Conservation (phyloP, 1,284 basidiomycete species). For the Ustilago curta region DNA sequence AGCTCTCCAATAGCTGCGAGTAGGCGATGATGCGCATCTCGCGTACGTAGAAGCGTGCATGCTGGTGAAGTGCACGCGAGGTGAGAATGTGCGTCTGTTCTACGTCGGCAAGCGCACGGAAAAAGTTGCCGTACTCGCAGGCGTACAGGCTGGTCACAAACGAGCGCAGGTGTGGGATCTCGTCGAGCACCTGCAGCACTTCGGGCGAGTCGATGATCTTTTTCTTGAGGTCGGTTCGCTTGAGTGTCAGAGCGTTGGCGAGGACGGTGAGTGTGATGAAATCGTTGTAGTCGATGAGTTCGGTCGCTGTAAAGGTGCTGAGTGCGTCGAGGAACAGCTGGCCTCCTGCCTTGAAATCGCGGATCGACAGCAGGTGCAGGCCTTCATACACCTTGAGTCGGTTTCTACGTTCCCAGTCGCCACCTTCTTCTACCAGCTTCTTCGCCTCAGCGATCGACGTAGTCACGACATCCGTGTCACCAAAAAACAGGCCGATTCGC, state of each 20-base stretch:
- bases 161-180: conserved; percentile 72
- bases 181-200: conserved; percentile 71
- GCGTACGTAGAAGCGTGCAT: conserved; percentile 89
- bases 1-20: conserved; percentile 88
- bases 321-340: conserved; percentile 87
- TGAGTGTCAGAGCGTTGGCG: conserved; percentile 80
- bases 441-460: conserved; percentile 83
- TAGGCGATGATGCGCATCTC: conserved; percentile 98
- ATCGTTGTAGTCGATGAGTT: conserved; percentile 88
- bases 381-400: conserved; percentile 95
- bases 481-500: conserved; percentile 91
- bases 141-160: conserved; percentile 80
- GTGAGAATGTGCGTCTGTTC: conserved; percentile 88
- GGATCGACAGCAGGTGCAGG: conserved; percentile 84
- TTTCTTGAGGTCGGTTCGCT: conserved; percentile 89
- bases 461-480: conserved; percentile 81
- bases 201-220: conserved; percentile 76
- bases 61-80: conserved; percentile 85
- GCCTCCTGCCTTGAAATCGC: conserved; percentile 74
- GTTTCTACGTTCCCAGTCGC: conserved; percentile 97
- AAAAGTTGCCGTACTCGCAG: conserved; percentile 94
- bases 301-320: conserved; percentile 92
- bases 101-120: conserved; percentile 84
- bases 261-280: conserved; percentile 90
- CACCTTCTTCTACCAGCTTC: conserved; percentile 90